A percentile compares a stretch with the other conserved stretches of the same genome.
phyloP scores from a whole-genome alignment of 495 filamentous ascomycete species.

The Penicillium bialowiezense region DNA sequence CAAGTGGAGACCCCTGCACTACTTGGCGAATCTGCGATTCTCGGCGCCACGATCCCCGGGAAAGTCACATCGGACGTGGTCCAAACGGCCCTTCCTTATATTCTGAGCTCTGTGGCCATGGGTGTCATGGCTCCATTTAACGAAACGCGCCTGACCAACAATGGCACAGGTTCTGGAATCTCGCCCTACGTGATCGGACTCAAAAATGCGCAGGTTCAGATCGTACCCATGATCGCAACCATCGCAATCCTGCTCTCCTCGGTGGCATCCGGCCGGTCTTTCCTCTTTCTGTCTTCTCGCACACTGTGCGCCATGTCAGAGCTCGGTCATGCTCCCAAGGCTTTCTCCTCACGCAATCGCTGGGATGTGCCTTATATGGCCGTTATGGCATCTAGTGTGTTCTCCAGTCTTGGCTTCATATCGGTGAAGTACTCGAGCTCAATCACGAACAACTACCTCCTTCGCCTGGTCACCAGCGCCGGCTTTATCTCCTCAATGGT shows the following conservation, averaged over 20 bases:
- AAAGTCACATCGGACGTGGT: conserved; percentile 18
- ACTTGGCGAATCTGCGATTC: conserved; percentile 12
- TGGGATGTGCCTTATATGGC: conserved; percentile 48
- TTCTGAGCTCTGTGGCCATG: conserved; percentile 56
- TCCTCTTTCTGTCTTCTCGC: conserved; percentile 57
- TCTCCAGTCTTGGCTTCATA: conserved; percentile 33
- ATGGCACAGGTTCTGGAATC: conserved; percentile 47
- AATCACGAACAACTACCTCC: conserved; percentile 47
- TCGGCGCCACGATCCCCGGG: conserved; percentile 19
- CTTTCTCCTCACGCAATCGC: conserved; percentile 41
- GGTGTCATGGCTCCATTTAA: conserved; percentile 56
- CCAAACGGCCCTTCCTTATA: conserved; percentile 55
- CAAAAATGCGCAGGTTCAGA: conserved; percentile 47
- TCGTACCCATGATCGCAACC: conserved; percentile 63
- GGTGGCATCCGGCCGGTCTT: conserved; percentile 63
- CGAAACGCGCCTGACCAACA: conserved; percentile 47
- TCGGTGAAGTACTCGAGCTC: conserved; percentile 29
- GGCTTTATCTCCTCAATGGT: conserved; percentile 61
- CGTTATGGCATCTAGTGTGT: conserved; percentile 39
- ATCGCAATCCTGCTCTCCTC: conserved; percentile 69
- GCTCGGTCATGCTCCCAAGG: conserved; percentile 41
- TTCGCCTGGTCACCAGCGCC: conserved; percentile 58
- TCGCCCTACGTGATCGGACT: conserved; percentile 38
- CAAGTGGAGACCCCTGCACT: conserved; percentile 47
- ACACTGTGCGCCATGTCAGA: conserved; percentile 47